A percentile compares a stretch with the other conserved stretches of the same genome.
Conservation (phyloP, 2,329 filamentous ascomycete genomes). For the Fusarium sp. region DNA sequence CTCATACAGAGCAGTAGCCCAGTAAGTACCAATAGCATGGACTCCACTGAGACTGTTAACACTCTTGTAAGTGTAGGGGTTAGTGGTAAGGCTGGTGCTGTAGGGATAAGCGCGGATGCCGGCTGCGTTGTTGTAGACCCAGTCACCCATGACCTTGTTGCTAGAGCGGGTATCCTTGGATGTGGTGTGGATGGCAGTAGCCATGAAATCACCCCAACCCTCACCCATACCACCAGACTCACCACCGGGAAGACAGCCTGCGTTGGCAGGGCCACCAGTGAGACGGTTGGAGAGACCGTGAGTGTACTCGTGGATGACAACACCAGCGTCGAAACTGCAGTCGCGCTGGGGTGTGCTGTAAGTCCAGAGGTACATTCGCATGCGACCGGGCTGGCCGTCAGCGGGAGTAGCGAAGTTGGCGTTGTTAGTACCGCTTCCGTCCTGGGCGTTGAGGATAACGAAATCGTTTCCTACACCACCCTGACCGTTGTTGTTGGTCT, state of each 20-base stretch:
- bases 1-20: slow-evolving; percentile 60
- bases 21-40: slow-evolving; percentile 59
- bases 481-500: slow-evolving; percentile 64
- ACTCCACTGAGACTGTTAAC: slow-evolving; percentile 52
- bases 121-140: slow-evolving; percentile 55
- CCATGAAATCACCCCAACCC: slow-evolving; percentile 68
- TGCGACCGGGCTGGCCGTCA: slow-evolving; percentile 62
- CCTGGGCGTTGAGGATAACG: slow-evolving; percentile 67
- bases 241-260: slow-evolving; percentile 56
- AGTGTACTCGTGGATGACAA: slow-evolving; percentile 69
- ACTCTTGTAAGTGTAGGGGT: slow-evolving; percentile 61
- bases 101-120: slow-evolving; percentile 64
- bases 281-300: slow-evolving; percentile 67
- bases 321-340: slow-evolving; percentile 67
- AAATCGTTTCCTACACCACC: slow-evolving; percentile 63
- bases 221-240: slow-evolving; percentile 68
- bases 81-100: slow-evolving; percentile 60
- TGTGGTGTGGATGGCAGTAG: slow-evolving; percentile 59
- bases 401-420: slow-evolving; percentile 66
- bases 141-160: slow-evolving; percentile 62
- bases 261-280: slow-evolving; percentile 67
- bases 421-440: slow-evolving; percentile 65
- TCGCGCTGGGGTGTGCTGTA: slow-evolving; percentile 60
- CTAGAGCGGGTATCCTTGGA: slow-evolving; percentile 55
- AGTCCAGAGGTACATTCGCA: slow-evolving; percentile 70